Evolutionary conservation across 306 rosid genomes (phyloP), one percentile per base, ranked within the genome.

Genomic region (Ormosia semicastrata): DNA sequence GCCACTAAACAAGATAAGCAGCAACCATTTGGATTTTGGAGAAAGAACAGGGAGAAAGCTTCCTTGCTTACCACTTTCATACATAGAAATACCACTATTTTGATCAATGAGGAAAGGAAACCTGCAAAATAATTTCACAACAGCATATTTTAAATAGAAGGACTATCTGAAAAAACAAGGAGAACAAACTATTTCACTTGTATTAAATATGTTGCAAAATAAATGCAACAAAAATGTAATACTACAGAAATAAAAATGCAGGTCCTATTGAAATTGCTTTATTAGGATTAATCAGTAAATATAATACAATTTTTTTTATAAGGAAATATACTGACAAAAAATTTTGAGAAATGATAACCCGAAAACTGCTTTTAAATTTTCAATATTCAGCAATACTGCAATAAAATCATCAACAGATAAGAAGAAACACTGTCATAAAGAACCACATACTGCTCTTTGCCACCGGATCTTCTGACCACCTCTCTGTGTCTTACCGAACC

Each of bases 101-200:
- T 84, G 89, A 86, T 94, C 98, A 49, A 92, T 58, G 77, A 94
- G 93, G 85, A 90, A 94, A 71, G 98, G 98, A 89, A 94, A 92
- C 91, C 98, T 94, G 90, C 86, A 92, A 73, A 57, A 30, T 37
- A 82, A 69, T 81, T 67, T 66, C 33, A 46, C 12, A 43, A n/a
- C 9, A 69, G 66, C 66, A 44, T 52, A 36, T 69, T 52, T 37
- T 43, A 75, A 47, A 43, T 44, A 74, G 69, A 34, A 59, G 71
- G 18, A 76, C 24, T 72, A 30, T 64, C 59, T 17, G 64, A 75
- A 67, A 82, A 75, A 65, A 75, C 18, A 75, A 33, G 10, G 47
- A 60, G 37, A 71, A 24, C 41, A 46, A 24, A 24, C 63, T 77
- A 29, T 39, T 68, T 41, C 30, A 57, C 62, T 5, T 3, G 49